A percentile compares a stretch with the other conserved stretches of the same genome.
phyloP scores from a whole-genome alignment of 1,139 yeast genomes.

The Yamadazyma sp. region DNA sequence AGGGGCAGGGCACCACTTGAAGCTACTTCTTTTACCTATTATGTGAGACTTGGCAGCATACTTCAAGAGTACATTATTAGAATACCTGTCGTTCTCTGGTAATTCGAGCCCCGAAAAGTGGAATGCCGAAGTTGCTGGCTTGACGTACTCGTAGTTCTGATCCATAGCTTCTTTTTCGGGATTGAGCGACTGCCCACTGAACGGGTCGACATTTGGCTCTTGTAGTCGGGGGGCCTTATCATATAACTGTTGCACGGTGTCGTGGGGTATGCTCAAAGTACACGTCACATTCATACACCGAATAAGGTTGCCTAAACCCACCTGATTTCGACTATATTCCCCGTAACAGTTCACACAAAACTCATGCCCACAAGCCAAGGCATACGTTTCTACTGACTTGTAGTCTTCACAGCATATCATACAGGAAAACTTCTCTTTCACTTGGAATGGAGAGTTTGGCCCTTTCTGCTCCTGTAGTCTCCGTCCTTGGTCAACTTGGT shows the following conservation, averaged over 20 bases:
- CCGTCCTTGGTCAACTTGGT: no score
- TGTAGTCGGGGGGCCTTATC: not conserved
- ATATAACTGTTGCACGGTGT: slow-evolving; percentile 14
- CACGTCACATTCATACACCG: slow-evolving; percentile 60
- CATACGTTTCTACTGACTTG: slow-evolving; percentile 41
- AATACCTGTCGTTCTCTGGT: slow-evolving; percentile 1
- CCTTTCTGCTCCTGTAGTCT: no score
- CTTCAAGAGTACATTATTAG: slow-evolving; percentile 20
- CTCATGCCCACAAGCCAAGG: slow-evolving; percentile 66
- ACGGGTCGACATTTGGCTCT: not conserved
- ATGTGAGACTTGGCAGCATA: slow-evolving; percentile 50
- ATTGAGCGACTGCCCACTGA: no score
- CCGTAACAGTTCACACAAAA: slow-evolving; percentile 70
- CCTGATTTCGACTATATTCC: slow-evolving; percentile 53
- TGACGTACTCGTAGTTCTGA: not conserved
- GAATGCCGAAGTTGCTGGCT: not conserved
- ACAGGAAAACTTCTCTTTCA: slow-evolving; percentile 46
- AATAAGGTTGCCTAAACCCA: slow-evolving; percentile 57
- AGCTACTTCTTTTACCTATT: slow-evolving; percentile 46
- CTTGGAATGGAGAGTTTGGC: slow-evolving; percentile 19
- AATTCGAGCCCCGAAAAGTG: not conserved
- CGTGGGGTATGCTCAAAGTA: slow-evolving; percentile 34
- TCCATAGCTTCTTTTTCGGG: not conserved
- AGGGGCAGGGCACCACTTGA: slow-evolving; percentile 85
- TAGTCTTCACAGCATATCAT: slow-evolving; percentile 68